Conservation (phyloP, 108 stramenopile genomes). For the Nannochloropsis salina region DNA sequence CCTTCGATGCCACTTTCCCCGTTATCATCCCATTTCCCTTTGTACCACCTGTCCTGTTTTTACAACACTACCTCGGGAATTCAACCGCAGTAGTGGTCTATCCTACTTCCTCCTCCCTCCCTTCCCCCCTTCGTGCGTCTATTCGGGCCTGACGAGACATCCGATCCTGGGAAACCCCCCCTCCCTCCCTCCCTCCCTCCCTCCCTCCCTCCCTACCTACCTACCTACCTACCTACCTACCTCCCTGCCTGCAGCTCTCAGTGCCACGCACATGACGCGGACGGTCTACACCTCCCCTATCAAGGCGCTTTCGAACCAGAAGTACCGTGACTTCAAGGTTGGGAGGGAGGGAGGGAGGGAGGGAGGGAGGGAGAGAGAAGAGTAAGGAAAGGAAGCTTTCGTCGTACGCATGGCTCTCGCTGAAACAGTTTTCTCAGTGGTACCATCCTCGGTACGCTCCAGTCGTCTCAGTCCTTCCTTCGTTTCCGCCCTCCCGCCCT, state of each 20-base stretch:
- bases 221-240: not conserved
- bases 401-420: not conserved
- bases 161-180: no score
- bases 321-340: conserved; percentile 81
- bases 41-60: no score
- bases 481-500: no score
- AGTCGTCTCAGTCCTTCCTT: no score
- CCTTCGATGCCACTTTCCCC: not conserved
- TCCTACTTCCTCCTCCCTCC: no score
- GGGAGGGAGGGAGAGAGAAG: conserved; percentile 57
- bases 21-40: no score
- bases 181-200: not conserved
- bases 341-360: no score
- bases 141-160: not conserved
- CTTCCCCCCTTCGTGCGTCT: not conserved
- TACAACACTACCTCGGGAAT: no score
- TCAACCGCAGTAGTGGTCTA: no score
- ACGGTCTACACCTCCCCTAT: conserved; percentile 85
- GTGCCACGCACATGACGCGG: conserved; percentile 64
- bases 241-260: conserved; percentile 32
- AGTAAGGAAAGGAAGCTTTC: conserved; percentile 16
- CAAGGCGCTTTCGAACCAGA: conserved; percentile 88
- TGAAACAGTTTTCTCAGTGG: no score
- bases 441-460: no score
- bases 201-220: not conserved